Evolutionary conservation across 2,329 filamentous ascomycete species (phyloP).

Genomic region (Pyrenophora teres): DNA sequence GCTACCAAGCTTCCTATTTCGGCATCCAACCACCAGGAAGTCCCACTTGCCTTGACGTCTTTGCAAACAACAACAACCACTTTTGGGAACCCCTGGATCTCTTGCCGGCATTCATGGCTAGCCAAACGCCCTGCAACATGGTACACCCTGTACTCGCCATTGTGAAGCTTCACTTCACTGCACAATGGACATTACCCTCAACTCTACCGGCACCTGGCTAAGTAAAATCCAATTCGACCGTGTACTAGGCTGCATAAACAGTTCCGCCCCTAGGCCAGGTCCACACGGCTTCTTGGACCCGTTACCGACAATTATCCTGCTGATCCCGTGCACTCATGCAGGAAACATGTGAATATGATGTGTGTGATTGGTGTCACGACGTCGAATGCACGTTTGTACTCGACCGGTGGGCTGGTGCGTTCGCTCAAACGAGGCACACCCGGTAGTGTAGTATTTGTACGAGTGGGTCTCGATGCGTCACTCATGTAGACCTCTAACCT

Average conservation of each 20-base stretch:
- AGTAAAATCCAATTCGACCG: not conserved
- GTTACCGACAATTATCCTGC: slow-evolving; percentile 3
- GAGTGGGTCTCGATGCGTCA: slow-evolving; percentile 29
- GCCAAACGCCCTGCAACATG: too few relatives aligned
- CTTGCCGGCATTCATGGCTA: too few relatives aligned
- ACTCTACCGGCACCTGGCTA: too few relatives aligned
- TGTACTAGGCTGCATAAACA: not conserved
- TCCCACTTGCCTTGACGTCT: not conserved
- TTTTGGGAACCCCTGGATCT: too few relatives aligned
- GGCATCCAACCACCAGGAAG: too few relatives aligned
- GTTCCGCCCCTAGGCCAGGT: not conserved
- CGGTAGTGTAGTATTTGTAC: slow-evolving; percentile 31
- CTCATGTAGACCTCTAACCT: slow-evolving; percentile 12
- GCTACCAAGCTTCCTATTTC: too few relatives aligned
- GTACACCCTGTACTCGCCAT: too few relatives aligned
- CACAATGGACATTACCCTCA: too few relatives aligned
- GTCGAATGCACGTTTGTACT: slow-evolving; percentile 28
- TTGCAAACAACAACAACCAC: not conserved
- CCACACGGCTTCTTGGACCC: not conserved
- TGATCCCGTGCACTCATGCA: slow-evolving; percentile 18
- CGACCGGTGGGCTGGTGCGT: slow-evolving; percentile 26
- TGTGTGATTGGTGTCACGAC: slow-evolving; percentile 33
- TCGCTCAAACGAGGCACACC: slow-evolving; percentile 29
- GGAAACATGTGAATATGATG: not conserved
- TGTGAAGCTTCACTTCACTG: too few relatives aligned